A percentile compares a stretch with the other conserved stretches of the same genome.
Evolutionary conservation across 441 rosid species (phyloP).

Genomic region (Adansonia gregorii): DNA sequence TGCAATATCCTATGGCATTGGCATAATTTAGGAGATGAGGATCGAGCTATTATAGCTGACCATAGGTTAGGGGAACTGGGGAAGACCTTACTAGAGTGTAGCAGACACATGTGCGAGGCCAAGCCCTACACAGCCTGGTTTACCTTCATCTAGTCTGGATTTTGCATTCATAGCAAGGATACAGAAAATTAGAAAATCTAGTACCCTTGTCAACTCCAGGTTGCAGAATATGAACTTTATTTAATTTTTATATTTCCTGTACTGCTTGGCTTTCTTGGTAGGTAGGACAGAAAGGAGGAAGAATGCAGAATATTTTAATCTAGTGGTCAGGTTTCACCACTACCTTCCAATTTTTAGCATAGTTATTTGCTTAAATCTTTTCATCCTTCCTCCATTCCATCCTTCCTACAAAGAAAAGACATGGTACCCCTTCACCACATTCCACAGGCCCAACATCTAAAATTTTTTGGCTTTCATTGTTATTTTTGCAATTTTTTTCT

Average conservation of each 20-base stretch:
- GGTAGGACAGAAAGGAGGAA: constrained; percentile 5
- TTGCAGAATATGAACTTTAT: constrained; percentile 6
- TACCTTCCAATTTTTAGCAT: not conserved
- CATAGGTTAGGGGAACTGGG: not conserved
- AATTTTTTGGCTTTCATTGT: not conserved
- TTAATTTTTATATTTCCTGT: not conserved
- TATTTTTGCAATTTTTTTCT: not conserved
- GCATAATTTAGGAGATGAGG: not conserved
- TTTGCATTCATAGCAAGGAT: not conserved
- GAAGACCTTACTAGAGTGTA: not conserved
- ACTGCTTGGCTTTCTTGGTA: constrained; percentile 3
- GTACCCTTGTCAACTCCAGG: not conserved
- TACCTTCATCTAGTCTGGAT: constrained; percentile 1
- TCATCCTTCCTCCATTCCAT: not conserved
- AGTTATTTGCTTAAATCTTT: constrained; percentile 4
- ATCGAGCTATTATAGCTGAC: constrained; percentile 17
- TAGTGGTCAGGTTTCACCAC: not conserved
- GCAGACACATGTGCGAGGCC: not conserved
- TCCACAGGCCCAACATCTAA: not conserved
- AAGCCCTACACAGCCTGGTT: not conserved
- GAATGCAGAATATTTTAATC: constrained; percentile 5
- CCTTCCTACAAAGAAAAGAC: constrained; percentile 1
- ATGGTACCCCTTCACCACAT: not conserved
- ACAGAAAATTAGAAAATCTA: not conserved
- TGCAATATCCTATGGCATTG: not conserved